Evolutionary conservation across 2,329 filamentous ascomycete genomes (phyloP).

Genomic region (Pseudocercospora cruenta): DNA sequence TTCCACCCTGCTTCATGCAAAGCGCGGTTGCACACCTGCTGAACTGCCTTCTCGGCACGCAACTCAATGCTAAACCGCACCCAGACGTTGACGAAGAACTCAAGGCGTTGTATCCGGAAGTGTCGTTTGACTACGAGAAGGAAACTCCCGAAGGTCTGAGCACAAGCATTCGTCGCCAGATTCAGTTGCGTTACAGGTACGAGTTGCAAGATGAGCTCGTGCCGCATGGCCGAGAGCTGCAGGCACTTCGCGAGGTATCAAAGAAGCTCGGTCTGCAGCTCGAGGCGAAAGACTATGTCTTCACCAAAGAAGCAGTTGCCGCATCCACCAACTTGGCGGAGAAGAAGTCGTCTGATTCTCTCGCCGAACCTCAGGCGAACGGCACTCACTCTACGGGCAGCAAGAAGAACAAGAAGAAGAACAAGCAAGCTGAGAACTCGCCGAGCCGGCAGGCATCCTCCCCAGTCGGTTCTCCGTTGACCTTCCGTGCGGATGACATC

Average conservation of each 20-base stretch:
- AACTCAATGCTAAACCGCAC: conserved; percentile 74
- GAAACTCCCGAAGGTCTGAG: conserved; percentile 74
- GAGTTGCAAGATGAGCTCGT: conserved; percentile 71
- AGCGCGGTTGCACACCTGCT: conserved; percentile 82
- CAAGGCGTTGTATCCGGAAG: conserved; percentile 76
- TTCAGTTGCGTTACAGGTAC: conserved; percentile 75
- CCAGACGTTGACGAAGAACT: conserved; percentile 77
- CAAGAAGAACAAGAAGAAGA: conserved; percentile 62
- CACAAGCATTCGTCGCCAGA: conserved; percentile 71
- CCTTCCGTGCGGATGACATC: conserved; percentile 83
- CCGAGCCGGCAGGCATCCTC: conserved; percentile 50
- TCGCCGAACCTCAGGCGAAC: conserved; percentile 40
- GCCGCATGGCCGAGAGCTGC: conserved; percentile 69
- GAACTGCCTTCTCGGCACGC: conserved; percentile 85
- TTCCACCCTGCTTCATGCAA: conserved; percentile 79
- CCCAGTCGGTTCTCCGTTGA: conserved; percentile 54
- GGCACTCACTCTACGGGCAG: conserved; percentile 35
- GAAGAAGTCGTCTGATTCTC: conserved; percentile 37
- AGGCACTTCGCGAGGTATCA: conserved; percentile 85
- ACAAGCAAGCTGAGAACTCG: conserved; percentile 54
- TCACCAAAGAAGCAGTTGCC: conserved; percentile 52
- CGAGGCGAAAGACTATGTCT: conserved; percentile 75
- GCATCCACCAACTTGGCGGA: conserved; percentile 26
- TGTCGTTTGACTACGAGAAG: conserved; percentile 78
- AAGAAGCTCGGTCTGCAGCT: conserved; percentile 90